Evolutionary conservation across 2,329 filamentous ascomycete species (phyloP), one percentile per base, ranked within the genome.

Genomic region (Calonectria honghensis): DNA sequence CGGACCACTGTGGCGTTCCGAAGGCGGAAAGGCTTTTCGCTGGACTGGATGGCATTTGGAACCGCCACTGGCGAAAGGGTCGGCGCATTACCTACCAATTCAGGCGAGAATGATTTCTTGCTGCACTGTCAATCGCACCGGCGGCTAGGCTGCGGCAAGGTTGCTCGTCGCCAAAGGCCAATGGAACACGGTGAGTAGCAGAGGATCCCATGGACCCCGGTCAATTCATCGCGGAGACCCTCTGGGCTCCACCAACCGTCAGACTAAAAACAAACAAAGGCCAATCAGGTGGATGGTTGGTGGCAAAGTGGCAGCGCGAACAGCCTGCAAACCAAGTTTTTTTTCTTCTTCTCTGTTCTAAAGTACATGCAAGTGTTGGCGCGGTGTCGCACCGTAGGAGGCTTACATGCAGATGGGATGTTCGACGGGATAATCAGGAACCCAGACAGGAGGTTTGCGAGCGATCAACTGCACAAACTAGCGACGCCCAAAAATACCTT

Each of bases 21-120:
- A 50, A 59, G 59, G 57, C 65, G 71, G 71, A 73, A 73, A 61
- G 31, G n/a, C 48, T 69, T 69, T 59, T 59, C 66, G 65, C 52
- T 16, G 29, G 10, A n/a, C 57, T 59, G 65, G 57, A 50, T 35
- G 32, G 20, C 24, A 41, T 64, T 35, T 65, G 63, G 48, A 37
- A 61, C 52, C 39, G 41, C 39, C n/a, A 50, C 52, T 37, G 31
- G 31, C 39, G 37, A 13, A 37, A 32, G 27, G 31, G 50, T 39
- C 39, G 16, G n/a, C 61, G 35, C 37, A 71, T 65, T 54, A 65
- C 35, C 57, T 61, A 65, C 61, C 41, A 24, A 73, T 73, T 73
- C 70, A 69, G 65, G 35, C 27, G 52, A 41, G 39, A 51, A 50
- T 18, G 52, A 32, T 24, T 61, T 20, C 37, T 45, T 37, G 67